A percentile compares a stretch with the other conserved stretches of the same genome.
These are phyloP conservation scores for Hypoxylon sp. DNA, from an alignment of 2,329 filamentous ascomycete genomes.

Conservation along the genomic window DNA sequence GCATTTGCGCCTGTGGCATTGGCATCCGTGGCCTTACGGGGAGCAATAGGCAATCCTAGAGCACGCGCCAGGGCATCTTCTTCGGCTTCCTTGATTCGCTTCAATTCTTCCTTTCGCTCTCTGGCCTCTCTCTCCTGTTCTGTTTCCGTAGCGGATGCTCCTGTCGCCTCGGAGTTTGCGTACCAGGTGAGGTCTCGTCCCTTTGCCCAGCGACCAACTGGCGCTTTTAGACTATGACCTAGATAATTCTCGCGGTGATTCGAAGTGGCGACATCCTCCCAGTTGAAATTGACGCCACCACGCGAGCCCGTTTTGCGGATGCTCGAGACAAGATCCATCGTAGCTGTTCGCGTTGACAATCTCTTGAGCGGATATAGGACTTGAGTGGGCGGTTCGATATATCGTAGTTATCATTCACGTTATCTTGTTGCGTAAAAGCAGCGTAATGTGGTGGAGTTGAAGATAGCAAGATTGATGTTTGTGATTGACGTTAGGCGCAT, in stretches of 20 bases:
- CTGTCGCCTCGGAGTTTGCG: slow-evolving; percentile 66
- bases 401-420: background rate
- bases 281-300: slow-evolving; percentile 95
- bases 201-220: slow-evolving; percentile 92
- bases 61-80: slow-evolving; percentile 89
- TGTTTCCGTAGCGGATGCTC: slow-evolving; percentile 65
- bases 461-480: background rate
- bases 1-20: slow-evolving; percentile 78
- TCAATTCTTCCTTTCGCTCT: slow-evolving; percentile 80
- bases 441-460: background rate
- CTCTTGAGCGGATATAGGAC: background rate
- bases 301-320: slow-evolving; percentile 92
- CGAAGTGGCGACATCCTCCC: slow-evolving; percentile 92
- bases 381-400: background rate
- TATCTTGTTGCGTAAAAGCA: background rate
- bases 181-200: slow-evolving; percentile 76
- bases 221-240: slow-evolving; percentile 90
- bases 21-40: slow-evolving; percentile 67
- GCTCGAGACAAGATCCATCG: slow-evolving; percentile 92
- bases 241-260: slow-evolving; percentile 89
- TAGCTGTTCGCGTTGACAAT: background rate
- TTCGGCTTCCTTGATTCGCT: slow-evolving; percentile 87
- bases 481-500: too few species aligned
- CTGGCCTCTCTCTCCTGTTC: slow-evolving; percentile 68
- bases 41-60: slow-evolving; percentile 79